phyloP scores from a whole-genome alignment of 2,329 filamentous ascomycete genomes.

The Fusarium multiceps region DNA sequence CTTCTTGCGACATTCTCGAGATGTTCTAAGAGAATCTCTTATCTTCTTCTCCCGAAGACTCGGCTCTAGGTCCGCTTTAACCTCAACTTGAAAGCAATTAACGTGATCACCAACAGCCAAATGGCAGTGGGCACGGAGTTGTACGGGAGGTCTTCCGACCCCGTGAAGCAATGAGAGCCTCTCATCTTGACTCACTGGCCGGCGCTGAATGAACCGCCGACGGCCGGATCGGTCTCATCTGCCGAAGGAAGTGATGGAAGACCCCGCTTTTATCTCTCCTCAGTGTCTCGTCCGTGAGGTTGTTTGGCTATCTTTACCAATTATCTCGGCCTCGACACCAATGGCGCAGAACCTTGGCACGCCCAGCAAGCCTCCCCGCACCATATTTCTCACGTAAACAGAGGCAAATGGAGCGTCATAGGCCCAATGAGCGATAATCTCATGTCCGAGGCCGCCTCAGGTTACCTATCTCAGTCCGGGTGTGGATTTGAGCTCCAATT shows the following conservation, averaged over 20 bases:
- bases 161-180: constrained; percentile 14
- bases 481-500: constrained; percentile 45
- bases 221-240: constrained; percentile 37
- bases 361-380: constrained; percentile 29
- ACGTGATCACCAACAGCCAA: constrained; percentile 15
- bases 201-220: constrained; percentile 23
- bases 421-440: constrained; percentile 31
- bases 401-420: constrained; percentile 5
- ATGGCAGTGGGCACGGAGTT: constrained; percentile 35
- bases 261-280: constrained; percentile 22
- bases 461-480: constrained; percentile 41
- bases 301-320: constrained; percentile 26
- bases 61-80: constrained; percentile 22
- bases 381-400: constrained; percentile 26
- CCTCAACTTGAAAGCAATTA: constrained; percentile 1
- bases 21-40: constrained; percentile 9
- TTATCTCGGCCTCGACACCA: constrained; percentile 35
- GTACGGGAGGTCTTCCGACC: constrained; percentile 31
- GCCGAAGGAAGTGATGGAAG: constrained; percentile 29
- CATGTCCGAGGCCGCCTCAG: constrained; percentile 29
- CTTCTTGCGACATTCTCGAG: constrained; percentile 15
- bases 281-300: constrained; percentile 21
- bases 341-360: constrained; percentile 41
- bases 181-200: constrained; percentile 32
- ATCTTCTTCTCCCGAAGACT: constrained; percentile 13